Percentiles rank a stretch among this genome's conserved stretches.
Conservation (phyloP, 768 basidiomycete species). For the Lactifluus rugatus region DNA sequence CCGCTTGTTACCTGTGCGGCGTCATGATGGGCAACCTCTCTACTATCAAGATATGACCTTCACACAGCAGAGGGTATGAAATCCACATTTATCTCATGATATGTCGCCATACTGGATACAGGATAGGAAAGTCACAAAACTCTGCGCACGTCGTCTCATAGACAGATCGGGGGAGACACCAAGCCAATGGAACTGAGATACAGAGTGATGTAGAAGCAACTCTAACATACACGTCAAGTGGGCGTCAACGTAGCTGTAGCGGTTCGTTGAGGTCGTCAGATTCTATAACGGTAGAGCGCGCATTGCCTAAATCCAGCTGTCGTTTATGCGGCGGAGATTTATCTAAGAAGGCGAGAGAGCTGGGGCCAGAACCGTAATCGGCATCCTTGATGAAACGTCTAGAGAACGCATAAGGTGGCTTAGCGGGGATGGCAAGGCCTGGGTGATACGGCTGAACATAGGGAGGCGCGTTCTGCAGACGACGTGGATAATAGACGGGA, state of each 20-base stretch:
- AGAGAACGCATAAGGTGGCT: background rate
- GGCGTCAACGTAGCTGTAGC: background rate
- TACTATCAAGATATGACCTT: background rate
- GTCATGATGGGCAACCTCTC: background rate
- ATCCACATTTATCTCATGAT: background rate
- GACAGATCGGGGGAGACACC: background rate
- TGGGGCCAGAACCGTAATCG: constrained; percentile 3
- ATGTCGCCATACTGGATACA: constrained; percentile 6
- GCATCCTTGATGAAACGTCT: constrained; percentile 7
- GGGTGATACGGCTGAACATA: background rate
- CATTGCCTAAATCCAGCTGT: background rate
- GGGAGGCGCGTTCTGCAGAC: background rate
- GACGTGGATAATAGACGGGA: background rate
- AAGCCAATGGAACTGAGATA: background rate
- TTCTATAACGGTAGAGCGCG: background rate
- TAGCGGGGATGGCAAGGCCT: background rate
- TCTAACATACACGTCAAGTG: background rate
- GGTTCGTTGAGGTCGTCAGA: background rate
- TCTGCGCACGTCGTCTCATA: background rate
- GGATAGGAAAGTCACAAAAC: background rate
- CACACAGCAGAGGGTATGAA: background rate
- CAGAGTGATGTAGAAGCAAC: background rate
- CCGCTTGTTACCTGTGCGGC: background rate
- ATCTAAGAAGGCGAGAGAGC: background rate
- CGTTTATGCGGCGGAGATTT: constrained; percentile 1